Conservation (phyloP, 2,329 filamentous ascomycete genomes). For the Dryadomyces sulphureus region DNA sequence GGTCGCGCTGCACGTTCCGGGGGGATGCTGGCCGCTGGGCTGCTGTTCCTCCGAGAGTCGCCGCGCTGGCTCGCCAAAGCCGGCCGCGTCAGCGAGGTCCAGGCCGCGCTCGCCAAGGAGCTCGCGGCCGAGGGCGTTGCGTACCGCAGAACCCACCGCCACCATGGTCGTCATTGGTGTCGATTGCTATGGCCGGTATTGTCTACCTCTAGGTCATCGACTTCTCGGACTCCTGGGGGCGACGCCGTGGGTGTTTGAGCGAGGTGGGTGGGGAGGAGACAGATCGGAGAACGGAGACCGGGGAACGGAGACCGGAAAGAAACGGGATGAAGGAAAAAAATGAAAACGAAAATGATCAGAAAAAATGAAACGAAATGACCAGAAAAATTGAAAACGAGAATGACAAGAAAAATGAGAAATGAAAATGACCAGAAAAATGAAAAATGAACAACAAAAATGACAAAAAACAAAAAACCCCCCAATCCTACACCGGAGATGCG, state of each 20-base stretch:
- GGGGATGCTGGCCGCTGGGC: conserved; percentile 43
- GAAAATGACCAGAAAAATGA: too few relatives aligned
- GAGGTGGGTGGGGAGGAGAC: too few relatives aligned
- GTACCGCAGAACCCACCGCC: conserved; percentile 3
- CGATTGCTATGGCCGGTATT: conserved; percentile 14
- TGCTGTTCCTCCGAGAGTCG: conserved; percentile 55
- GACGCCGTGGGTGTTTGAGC: conserved; percentile 14
- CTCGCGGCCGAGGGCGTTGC: conserved; percentile 1
- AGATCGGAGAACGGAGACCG: too few relatives aligned
- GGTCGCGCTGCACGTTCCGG: conserved; percentile 21
- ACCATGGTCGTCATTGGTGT: conserved; percentile 21
- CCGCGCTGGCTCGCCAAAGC: conserved; percentile 65
- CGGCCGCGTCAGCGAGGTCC: conserved; percentile 49
- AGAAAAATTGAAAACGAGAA: too few relatives aligned
- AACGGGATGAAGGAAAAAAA: too few relatives aligned
- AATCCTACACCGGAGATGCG: too few relatives aligned
- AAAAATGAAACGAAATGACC: too few relatives aligned
- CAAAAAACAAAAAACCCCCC: too few relatives aligned
- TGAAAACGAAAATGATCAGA: too few relatives aligned
- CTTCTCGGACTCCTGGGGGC: conserved; percentile 15
- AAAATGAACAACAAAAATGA: too few relatives aligned
- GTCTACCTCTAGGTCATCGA: conserved; percentile 14
- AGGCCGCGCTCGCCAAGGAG: conserved; percentile 18
- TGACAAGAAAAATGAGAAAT: too few relatives aligned
- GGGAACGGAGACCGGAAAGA: too few relatives aligned